These are phyloP conservation scores for Aureobasidium uvarum DNA, from an alignment of 2,329 filamentous ascomycete genomes.

Conservation along the genomic window DNA sequence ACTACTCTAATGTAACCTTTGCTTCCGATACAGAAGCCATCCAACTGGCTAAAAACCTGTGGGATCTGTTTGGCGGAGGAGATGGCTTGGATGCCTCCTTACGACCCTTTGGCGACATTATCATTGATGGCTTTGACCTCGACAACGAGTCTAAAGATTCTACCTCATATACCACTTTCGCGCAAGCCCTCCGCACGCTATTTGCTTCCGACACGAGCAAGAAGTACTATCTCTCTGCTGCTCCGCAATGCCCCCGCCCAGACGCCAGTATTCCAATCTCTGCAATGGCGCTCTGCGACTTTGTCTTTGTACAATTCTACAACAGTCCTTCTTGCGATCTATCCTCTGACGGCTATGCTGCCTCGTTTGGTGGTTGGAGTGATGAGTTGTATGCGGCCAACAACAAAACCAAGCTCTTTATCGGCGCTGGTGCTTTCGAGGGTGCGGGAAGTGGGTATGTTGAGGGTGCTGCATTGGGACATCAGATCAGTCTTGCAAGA, in stretches of 20 bases:
- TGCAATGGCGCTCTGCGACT: constrained; percentile 40
- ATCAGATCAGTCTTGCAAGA: constrained; percentile 37
- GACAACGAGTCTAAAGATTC: constrained; percentile 40
- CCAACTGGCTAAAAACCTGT: constrained; percentile 38
- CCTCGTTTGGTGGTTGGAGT: constrained; percentile 39
- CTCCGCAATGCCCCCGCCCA: constrained; percentile 44
- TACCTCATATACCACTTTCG: constrained; percentile 36
- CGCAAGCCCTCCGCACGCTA: constrained; percentile 35
- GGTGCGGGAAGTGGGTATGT: constrained; percentile 39
- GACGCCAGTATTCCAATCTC: constrained; percentile 40
- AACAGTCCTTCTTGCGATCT: constrained; percentile 44
- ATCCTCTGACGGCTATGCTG: constrained; percentile 33
- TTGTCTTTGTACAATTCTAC: constrained; percentile 47
- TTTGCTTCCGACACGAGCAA: constrained; percentile 36
- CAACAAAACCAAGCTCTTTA: constrained; percentile 37
- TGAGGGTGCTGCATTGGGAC: constrained; percentile 33
- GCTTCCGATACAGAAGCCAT: constrained; percentile 34
- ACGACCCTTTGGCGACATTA: constrained; percentile 38
- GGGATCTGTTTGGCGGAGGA: constrained; percentile 41
- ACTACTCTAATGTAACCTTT: constrained; percentile 36
- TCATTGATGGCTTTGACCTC: constrained; percentile 43
- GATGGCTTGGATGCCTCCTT: constrained; percentile 31
- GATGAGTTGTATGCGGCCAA: constrained; percentile 33
- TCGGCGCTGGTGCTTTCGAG: constrained; percentile 39
- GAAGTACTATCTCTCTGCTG: constrained; percentile 42